These are phyloP conservation scores for Phlegmacium glaucopus DNA, from an alignment of 768 basidiomycete genomes.

Conservation along the genomic window DNA sequence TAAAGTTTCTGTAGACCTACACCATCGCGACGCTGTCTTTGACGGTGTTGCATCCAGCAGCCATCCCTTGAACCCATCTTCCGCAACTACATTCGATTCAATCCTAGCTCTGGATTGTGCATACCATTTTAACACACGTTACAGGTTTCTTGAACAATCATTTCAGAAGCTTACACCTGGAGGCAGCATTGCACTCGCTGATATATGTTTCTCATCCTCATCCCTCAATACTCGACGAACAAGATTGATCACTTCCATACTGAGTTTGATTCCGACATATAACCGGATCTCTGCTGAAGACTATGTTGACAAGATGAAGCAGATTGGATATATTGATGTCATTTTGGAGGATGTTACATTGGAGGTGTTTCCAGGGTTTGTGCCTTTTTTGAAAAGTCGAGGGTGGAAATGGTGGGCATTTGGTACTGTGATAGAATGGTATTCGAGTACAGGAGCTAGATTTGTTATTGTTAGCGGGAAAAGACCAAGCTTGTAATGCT, in stretches of 20 bases:
- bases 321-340: conserved; percentile 52
- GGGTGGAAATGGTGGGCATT: conserved; percentile 45
- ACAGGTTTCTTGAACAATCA: conserved; percentile 48
- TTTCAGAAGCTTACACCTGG: conserved; percentile 42
- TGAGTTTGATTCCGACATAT: conserved; percentile 41
- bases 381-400: conserved; percentile 40
- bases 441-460: conserved; percentile 35
- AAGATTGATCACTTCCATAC: conserved; percentile 26
- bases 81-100: conserved; percentile 34
- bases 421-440: conserved; percentile 33
- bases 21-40: conserved; percentile 51
- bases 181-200: conserved; percentile 56
- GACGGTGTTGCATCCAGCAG: conserved; percentile 8
- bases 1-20: conserved; percentile 34
- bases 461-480: conserved; percentile 49
- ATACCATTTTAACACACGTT: conserved; percentile 60
- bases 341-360: conserved; percentile 52
- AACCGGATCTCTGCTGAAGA: conserved; percentile 46
- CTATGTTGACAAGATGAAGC: conserved; percentile 41
- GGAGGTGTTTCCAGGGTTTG: conserved; percentile 58
- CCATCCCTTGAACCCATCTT: conserved; percentile 45
- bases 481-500: conserved; percentile 9
- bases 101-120: conserved; percentile 68
- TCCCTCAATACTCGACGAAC: conserved; percentile 21
- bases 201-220: conserved; percentile 48